Percentiles rank a stretch among this genome's conserved stretches.
These are phyloP conservation scores for Russula abietina DNA, from an alignment of 768 basidiomycete genomes.

Conservation along the genomic window DNA sequence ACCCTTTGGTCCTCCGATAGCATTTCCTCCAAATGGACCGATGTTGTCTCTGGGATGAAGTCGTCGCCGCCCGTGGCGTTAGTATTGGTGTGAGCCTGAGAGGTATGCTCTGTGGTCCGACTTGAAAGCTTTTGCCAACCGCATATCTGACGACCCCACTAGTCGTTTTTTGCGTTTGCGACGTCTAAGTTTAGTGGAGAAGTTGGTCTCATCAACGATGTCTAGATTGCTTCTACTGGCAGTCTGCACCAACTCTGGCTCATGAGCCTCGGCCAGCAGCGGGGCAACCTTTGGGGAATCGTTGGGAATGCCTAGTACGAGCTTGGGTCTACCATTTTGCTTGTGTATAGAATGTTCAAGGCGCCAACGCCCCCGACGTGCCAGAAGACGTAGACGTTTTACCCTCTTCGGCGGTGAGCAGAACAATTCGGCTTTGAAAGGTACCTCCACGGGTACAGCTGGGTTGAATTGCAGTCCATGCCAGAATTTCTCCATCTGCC, in stretches of 20 bases:
- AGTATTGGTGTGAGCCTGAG: neutral
- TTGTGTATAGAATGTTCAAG: constrained; percentile 34
- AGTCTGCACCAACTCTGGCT: neutral
- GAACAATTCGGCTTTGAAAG: constrained; percentile 34
- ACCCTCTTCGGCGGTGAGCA: constrained; percentile 33
- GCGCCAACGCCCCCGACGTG: constrained; percentile 41
- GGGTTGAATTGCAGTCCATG: constrained; percentile 36
- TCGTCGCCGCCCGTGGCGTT: neutral
- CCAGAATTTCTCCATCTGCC: constrained; percentile 39
- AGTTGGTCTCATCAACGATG: no score
- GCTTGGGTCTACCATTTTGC: constrained; percentile 42
- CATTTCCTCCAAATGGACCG: constrained; percentile 9
- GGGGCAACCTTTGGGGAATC: constrained; percentile 10
- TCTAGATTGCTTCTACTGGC: no score
- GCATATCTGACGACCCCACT: no score
- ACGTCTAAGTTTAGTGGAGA: no score
- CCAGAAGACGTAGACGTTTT: constrained; percentile 40
- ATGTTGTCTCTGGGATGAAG: neutral
- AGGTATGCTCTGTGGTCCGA: neutral
- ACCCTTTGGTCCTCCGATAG: constrained; percentile 1
- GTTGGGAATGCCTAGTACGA: constrained; percentile 31
- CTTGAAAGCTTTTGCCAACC: neutral
- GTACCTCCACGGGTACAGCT: constrained; percentile 12
- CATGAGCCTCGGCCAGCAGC: constrained; percentile 5
- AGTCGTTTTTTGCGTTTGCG: no score